phyloP scores from a whole-genome alignment of 257 asterid genomes.

The Nicotiana sylvestris region DNA sequence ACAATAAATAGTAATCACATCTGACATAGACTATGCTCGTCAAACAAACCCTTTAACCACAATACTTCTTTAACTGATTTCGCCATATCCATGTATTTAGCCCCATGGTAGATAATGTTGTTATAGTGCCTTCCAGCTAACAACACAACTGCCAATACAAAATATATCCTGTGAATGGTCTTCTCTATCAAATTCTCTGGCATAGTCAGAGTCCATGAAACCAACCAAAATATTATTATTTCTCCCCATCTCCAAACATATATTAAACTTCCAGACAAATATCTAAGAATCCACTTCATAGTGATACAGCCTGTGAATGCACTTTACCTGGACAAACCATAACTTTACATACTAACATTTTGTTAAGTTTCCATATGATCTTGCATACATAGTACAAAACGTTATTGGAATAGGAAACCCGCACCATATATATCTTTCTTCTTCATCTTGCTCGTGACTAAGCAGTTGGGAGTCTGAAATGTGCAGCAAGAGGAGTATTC shows the following conservation, averaged over 20 bases:
- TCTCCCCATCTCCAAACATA: background rate
- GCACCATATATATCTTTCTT: background rate
- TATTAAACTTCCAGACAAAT: background rate
- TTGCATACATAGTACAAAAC: background rate
- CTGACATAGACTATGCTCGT: background rate
- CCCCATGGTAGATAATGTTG: background rate
- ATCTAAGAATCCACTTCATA: background rate
- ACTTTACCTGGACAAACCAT: background rate
- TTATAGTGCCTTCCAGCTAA: background rate
- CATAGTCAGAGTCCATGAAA: background rate
- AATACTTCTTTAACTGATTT: background rate
- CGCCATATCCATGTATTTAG: background rate
- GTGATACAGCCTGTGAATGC: background rate
- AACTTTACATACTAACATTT: background rate
- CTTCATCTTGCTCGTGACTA: background rate
- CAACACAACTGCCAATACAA: background rate
- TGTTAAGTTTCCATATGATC: background rate
- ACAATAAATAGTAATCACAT: background rate
- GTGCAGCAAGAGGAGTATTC: background rate
- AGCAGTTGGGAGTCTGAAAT: background rate
- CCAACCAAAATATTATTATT: background rate
- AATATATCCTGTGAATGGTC: constrained; percentile 3
- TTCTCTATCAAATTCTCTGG: background rate
- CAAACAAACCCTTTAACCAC: background rate
- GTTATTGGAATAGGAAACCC: background rate